These are phyloP conservation scores for Aspergillus piperis DNA, from an alignment of 2,329 filamentous ascomycete genomes.

Conservation along the genomic window DNA sequence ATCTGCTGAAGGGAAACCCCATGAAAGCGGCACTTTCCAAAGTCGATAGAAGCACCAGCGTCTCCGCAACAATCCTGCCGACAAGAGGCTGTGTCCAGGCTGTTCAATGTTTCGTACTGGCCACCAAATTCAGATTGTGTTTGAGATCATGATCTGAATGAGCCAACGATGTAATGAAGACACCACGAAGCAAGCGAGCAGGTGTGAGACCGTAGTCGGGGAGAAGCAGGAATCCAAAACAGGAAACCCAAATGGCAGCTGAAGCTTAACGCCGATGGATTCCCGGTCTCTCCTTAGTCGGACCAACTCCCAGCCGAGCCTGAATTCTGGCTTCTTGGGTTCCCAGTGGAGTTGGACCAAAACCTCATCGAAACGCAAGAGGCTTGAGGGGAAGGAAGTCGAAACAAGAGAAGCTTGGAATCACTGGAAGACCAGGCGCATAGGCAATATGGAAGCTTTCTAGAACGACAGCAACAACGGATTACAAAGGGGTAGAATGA, in stretches of 20 bases:
- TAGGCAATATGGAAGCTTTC: neutral
- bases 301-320: neutral
- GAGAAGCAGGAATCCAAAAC: neutral
- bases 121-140: conserved; percentile 1
- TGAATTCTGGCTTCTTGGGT: neutral
- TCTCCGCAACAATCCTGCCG: neutral
- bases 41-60: neutral
- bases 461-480: neutral
- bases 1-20: too few species aligned
- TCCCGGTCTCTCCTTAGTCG: neutral
- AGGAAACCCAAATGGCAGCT: neutral
- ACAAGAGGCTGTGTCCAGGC: neutral
- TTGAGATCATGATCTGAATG: conserved; percentile 3
- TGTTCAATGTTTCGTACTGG: neutral
- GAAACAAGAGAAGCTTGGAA: neutral
- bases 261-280: neutral
- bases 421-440: neutral
- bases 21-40: neutral
- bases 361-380: neutral
- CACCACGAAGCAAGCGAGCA: neutral
- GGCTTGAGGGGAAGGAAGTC: neutral
- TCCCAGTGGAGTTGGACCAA: neutral
- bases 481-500: neutral
- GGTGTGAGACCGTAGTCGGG: neutral
- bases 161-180: neutral